Percentiles rank a stretch among this genome's conserved stretches.
Conservation (phyloP, 768 basidiomycete genomes). For the Pisolithus albus region DNA sequence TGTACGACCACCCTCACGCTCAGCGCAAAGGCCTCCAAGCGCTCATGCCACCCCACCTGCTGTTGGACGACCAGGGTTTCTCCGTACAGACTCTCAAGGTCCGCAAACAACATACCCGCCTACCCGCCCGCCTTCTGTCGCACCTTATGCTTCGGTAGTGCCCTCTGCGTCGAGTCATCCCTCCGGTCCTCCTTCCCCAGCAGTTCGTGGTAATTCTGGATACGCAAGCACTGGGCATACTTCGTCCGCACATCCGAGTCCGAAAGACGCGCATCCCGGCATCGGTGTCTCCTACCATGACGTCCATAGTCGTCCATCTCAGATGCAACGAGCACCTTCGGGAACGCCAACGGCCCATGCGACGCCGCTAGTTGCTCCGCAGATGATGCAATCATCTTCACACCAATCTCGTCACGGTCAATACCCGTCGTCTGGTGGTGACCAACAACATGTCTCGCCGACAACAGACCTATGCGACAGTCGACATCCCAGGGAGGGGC, state of each 20-base stretch:
- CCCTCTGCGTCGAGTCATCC: conserved; percentile 10
- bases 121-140: conserved; percentile 21
- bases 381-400: conserved; percentile 16
- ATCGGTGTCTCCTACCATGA: conserved; percentile 7
- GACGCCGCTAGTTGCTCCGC: conserved; percentile 18
- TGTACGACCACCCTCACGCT: conserved; percentile 22
- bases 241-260: conserved; percentile 20
- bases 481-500: conserved; percentile 14
- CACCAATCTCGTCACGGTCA: conserved; percentile 21
- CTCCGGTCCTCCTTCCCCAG: conserved; percentile 16
- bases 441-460: conserved; percentile 9
- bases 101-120: conserved; percentile 15
- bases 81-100: conserved; percentile 24
- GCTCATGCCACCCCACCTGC: conserved; percentile 15
- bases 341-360: conserved; percentile 12
- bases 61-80: conserved; percentile 23
- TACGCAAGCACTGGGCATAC: conserved; percentile 10
- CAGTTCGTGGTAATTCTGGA: conserved; percentile 9
- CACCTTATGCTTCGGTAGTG: conserved; percentile 5
- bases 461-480: conserved; percentile 9
- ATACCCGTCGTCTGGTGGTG: conserved; percentile 1
- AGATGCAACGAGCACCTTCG: conserved; percentile 15
- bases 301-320: conserved; percentile 5
- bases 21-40: conserved; percentile 17
- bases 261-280: conserved; percentile 11